Evolutionary conservation across 805 yeast species (phyloP).

Genomic region (Alloascoidea hylecoeti): DNA sequence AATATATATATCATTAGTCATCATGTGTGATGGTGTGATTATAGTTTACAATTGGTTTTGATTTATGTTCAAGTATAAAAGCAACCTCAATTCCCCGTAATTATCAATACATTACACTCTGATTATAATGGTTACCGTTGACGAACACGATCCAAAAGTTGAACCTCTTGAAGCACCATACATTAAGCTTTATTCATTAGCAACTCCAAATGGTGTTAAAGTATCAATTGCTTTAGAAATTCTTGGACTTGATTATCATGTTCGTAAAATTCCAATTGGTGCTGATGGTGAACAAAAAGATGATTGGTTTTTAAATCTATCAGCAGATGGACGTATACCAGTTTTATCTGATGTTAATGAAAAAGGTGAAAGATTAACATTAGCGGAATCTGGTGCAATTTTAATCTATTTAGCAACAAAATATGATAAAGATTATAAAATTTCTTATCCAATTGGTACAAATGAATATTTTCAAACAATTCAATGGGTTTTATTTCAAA

Average conservation of each 20-base stretch:
- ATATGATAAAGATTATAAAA: conserved; percentile 39
- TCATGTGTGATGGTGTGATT: no score
- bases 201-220: conserved; percentile 29
- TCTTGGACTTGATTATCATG: conserved; percentile 18
- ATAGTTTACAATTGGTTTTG: no score
- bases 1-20: no score
- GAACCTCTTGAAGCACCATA: neutral
- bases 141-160: neutral
- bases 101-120: no score
- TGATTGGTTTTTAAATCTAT: conserved; percentile 39
- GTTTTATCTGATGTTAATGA: conserved; percentile 24
- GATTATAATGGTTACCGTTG: neutral
- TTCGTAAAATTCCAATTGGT: conserved; percentile 24
- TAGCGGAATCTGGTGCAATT: conserved; percentile 52
- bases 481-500: conserved; percentile 41
- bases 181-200: conserved; percentile 27
- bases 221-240: conserved; percentile 20
- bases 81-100: no score
- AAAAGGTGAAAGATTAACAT: conserved; percentile 25
- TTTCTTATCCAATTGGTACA: conserved; percentile 20
- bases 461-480: conserved; percentile 23
- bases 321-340: conserved; percentile 56
- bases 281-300: conserved; percentile 35
- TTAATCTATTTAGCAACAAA: conserved; percentile 43
- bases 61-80: no score